Evolutionary conservation across 306 rosid species (phyloP).

Genomic region (Pyrus bretschneideri): DNA sequence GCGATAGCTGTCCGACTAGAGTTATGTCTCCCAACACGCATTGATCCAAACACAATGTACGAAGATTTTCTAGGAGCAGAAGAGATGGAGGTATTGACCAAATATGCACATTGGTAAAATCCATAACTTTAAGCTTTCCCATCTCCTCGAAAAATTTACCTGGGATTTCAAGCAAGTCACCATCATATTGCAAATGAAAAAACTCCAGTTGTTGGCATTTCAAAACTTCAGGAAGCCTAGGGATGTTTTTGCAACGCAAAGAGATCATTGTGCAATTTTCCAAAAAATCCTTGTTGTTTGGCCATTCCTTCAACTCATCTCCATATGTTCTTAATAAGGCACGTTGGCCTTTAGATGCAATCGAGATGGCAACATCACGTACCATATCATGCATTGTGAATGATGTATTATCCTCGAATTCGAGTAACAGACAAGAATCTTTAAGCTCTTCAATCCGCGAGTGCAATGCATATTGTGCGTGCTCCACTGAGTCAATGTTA

Average conservation of each 20-base stretch:
- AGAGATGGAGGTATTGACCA: constrained; percentile 9
- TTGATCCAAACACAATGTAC: constrained; percentile 22
- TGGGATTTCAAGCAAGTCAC: background rate
- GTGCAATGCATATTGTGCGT: background rate
- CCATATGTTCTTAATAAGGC: background rate
- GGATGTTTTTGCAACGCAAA: background rate
- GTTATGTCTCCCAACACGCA: constrained; percentile 19
- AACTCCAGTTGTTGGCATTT: background rate
- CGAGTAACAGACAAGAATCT: constrained; percentile 11
- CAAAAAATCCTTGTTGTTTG: background rate
- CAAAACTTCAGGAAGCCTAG: background rate
- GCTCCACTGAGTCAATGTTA: constrained; percentile 1
- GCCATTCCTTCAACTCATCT: background rate
- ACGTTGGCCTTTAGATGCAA: background rate
- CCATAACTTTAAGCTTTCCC: constrained; percentile 14
- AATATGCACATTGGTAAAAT: background rate
- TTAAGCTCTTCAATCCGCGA: constrained; percentile 6
- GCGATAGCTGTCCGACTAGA: constrained; percentile 26
- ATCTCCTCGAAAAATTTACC: constrained; percentile 1
- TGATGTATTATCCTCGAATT: background rate
- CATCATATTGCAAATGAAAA: fast-evolving
- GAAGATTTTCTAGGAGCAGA: background rate
- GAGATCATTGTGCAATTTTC: constrained; percentile 8
- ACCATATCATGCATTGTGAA: constrained; percentile 23
- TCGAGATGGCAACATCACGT: constrained; percentile 3